These are phyloP conservation scores for Blastocystis sp. DNA, from an alignment of 352 stramenopile species.

Conservation along the genomic window DNA sequence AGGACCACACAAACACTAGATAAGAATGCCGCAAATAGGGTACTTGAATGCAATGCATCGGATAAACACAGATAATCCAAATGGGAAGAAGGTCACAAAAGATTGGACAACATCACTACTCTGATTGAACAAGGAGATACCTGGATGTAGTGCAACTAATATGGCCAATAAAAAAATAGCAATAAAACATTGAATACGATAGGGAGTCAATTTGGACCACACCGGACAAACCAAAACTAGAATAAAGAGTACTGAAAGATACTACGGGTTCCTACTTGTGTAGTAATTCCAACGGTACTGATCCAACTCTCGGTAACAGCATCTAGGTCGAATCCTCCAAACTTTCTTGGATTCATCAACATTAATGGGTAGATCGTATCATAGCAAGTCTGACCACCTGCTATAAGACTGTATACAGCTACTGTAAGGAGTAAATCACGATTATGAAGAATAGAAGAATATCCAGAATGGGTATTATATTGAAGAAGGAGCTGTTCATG, in stretches of 20 bases:
- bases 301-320: conserved; percentile 53
- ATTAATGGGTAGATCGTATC: conserved; percentile 60
- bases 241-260: not conserved
- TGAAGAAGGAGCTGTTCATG: conserved; percentile 44
- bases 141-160: not conserved
- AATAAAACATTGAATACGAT: not conserved
- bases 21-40: not conserved
- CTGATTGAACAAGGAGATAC: conserved; percentile 4
- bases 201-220: not conserved
- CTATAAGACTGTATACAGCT: not conserved
- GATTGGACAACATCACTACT: not conserved
- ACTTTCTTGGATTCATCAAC: conserved; percentile 1
- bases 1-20: conserved; percentile 41
- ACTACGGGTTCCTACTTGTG: conserved; percentile 11
- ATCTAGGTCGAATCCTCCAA: conserved; percentile 40
- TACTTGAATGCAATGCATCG: conserved; percentile 40
- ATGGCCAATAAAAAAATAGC: not conserved
- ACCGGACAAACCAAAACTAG: conserved; percentile 31
- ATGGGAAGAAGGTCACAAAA: not conserved
- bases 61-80: not conserved
- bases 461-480: conserved; percentile 21
- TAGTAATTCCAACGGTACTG: not conserved
- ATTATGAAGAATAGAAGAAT: conserved; percentile 39
- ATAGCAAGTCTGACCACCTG: conserved; percentile 18
- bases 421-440: conserved; percentile 42